Percentiles rank a stretch among this genome's conserved stretches.
Evolutionary conservation across 495 filamentous ascomycete species (phyloP).

Genomic region (Penicillium flavigenum): DNA sequence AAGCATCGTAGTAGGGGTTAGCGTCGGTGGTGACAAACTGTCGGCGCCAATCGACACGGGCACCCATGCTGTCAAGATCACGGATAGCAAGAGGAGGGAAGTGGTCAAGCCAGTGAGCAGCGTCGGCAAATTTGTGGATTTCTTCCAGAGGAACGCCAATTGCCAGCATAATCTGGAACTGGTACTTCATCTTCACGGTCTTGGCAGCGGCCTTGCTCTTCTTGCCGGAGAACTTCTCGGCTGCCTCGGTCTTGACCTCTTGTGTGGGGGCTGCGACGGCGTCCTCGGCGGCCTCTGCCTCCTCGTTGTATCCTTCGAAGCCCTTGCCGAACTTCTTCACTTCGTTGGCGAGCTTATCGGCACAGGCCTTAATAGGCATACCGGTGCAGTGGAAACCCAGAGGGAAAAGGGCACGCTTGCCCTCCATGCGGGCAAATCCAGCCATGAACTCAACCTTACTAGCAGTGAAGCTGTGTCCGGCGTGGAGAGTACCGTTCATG

Average conservation of each 20-base stretch:
- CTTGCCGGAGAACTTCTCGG: constrained; percentile 88
- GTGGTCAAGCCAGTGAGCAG: constrained; percentile 81
- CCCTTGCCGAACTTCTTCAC: constrained; percentile 83
- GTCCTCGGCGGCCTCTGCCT: constrained; percentile 48
- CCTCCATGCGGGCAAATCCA: constrained; percentile 84
- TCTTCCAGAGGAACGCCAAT: constrained; percentile 79
- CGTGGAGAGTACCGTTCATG: constrained; percentile 94
- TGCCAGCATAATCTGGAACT: constrained; percentile 87
- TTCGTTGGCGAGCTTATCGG: constrained; percentile 90
- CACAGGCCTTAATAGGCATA: constrained; percentile 96
- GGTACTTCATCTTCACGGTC: constrained; percentile 83
- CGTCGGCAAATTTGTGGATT: constrained; percentile 88
- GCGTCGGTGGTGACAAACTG: constrained; percentile 93
- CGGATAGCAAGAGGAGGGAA: constrained; percentile 81
- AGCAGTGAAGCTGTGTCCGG: constrained; percentile 85
- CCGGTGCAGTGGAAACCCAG: constrained; percentile 95
- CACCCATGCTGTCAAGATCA: constrained; percentile 81
- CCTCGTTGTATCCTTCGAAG: constrained; percentile 73
- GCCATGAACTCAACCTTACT: constrained; percentile 88
- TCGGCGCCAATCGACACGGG: constrained; percentile 87
- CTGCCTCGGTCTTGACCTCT: constrained; percentile 62
- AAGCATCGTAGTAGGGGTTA: constrained; percentile 95
- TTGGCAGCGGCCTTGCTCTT: constrained; percentile 95
- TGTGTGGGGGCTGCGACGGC: constrained; percentile 50
- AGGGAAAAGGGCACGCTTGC: constrained; percentile 81